Conservation (phyloP, 129 eudicot species). For the Mikania micrantha region DNA sequence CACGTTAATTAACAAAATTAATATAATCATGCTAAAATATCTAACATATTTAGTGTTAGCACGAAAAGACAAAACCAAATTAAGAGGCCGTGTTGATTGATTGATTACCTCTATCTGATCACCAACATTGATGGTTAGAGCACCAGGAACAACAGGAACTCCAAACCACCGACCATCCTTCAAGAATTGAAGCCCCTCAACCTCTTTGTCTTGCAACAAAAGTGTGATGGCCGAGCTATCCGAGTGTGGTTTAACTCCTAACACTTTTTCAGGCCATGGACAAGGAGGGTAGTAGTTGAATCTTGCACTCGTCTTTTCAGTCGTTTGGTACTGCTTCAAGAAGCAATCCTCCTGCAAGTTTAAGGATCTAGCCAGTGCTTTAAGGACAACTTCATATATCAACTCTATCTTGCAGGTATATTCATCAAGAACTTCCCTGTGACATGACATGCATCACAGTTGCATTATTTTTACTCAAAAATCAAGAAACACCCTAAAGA, state of each 20-base stretch:
- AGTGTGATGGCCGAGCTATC: constrained; percentile 45
- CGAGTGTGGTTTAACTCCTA: constrained; percentile 50
- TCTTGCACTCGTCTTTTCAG: constrained; percentile 25
- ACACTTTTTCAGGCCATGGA: constrained; percentile 42
- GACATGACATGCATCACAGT: background rate
- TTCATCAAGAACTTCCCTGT: constrained; percentile 35
- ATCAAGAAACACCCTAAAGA: too few relatives aligned
- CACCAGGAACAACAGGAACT: constrained; percentile 38
- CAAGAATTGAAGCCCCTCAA: constrained; percentile 55
- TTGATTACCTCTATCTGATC: constrained; percentile 53
- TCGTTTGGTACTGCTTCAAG: constrained; percentile 39
- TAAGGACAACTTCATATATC: constrained; percentile 16
- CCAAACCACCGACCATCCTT: constrained; percentile 43
- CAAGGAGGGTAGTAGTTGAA: constrained; percentile 56
- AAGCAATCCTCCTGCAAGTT: constrained; percentile 41
- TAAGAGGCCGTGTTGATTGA: too few relatives aligned
- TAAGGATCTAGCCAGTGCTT: constrained; percentile 39
- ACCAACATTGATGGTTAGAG: constrained; percentile 45
- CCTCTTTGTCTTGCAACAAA: constrained; percentile 51
- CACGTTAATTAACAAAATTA: too few relatives aligned
- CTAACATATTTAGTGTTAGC: too few relatives aligned
- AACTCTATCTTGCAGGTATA: constrained; percentile 9
- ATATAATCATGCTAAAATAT: too few relatives aligned
- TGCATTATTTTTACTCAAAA: too few relatives aligned
- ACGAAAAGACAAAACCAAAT: background rate